These are phyloP conservation scores for Peltaster fructicola DNA, from an alignment of 2,329 filamentous ascomycete genomes.

Conservation along the genomic window DNA sequence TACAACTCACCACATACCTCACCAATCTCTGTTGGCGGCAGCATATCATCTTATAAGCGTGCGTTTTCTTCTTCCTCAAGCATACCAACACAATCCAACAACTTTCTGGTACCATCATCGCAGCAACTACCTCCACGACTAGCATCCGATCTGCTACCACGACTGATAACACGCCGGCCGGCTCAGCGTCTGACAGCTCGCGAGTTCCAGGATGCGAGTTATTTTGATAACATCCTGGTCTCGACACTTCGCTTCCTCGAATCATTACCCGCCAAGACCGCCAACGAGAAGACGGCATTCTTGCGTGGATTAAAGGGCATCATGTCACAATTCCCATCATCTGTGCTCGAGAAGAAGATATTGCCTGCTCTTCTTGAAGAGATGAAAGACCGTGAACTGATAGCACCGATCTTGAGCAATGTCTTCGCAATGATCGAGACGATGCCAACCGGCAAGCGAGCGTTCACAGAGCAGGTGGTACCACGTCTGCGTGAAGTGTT, in stretches of 20 bases:
- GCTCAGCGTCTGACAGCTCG: constrained; percentile 73
- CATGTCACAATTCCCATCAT: constrained; percentile 77
- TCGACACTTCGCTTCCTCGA: constrained; percentile 94
- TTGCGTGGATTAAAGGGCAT: constrained; percentile 77
- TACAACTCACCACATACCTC: constrained; percentile 91
- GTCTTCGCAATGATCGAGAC: constrained; percentile 76
- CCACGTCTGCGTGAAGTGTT: constrained; percentile 74
- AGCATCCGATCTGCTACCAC: constrained; percentile 55
- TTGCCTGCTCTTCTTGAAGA: constrained; percentile 80
- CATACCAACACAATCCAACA: constrained; percentile 63
- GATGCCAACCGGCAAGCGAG: constrained; percentile 57
- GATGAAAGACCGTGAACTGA: constrained; percentile 74
- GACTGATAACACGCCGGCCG: constrained; percentile 71
- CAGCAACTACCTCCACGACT: constrained; percentile 67
- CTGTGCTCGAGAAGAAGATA: constrained; percentile 88
- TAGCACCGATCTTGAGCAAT: constrained; percentile 75
- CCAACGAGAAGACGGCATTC: constrained; percentile 79
- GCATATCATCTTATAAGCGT: constrained; percentile 68
- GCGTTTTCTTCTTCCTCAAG: constrained; percentile 62
- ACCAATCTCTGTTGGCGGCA: constrained; percentile 66
- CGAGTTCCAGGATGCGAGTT: constrained; percentile 88
- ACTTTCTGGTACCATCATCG: constrained; percentile 53
- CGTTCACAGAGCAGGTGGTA: constrained; percentile 74
- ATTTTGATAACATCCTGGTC: constrained; percentile 92
- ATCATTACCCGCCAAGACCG: constrained; percentile 74